Conservation (phyloP, 2,329 filamentous ascomycete genomes). For the Botryosphaeria dothidea region DNA sequence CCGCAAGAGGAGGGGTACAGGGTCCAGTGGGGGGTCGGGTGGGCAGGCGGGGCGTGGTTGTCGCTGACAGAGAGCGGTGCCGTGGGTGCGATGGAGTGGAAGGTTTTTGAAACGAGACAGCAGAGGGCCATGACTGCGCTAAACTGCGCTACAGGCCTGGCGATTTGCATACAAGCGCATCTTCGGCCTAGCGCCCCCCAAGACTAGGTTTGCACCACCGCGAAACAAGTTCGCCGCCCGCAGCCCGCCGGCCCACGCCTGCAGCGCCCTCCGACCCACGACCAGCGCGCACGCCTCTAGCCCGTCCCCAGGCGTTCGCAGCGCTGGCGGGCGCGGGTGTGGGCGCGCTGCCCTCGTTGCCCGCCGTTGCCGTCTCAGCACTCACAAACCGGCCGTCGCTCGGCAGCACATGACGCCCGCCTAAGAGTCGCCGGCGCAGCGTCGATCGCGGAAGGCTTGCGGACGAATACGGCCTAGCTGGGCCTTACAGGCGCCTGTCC, state of each 20-base stretch:
- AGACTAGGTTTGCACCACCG: conserved; percentile 10
- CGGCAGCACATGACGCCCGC: conserved; percentile 10
- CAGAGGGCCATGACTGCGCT: conserved; percentile 13
- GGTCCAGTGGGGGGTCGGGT: conserved; percentile 17
- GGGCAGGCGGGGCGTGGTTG: conserved; percentile 17
- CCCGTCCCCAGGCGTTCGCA: neutral
- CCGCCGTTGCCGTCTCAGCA: neutral
- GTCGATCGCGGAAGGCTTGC: conserved; percentile 19
- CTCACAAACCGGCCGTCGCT: conserved; percentile 1
- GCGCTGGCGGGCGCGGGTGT: neutral
- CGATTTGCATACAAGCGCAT: conserved; percentile 15
- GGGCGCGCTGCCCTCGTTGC: no score
- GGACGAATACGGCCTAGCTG: conserved; percentile 9
- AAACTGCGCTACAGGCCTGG: conserved; percentile 15
- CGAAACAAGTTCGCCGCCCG: conserved; percentile 16
- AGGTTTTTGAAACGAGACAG: conserved; percentile 18
- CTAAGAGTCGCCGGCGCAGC: conserved; percentile 13
- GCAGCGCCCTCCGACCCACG: neutral
- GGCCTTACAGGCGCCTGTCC: neutral
- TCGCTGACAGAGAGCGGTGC: conserved; percentile 23
- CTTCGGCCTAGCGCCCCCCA: conserved; percentile 7
- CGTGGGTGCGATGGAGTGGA: conserved; percentile 14
- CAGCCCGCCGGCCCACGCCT: conserved; percentile 9
- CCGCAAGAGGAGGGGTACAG: conserved; percentile 34
- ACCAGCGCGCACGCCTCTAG: neutral